These are phyloP conservation scores for Byssoonygena ceratinophila DNA, from an alignment of 2,329 filamentous ascomycete species.

Conservation along the genomic window DNA sequence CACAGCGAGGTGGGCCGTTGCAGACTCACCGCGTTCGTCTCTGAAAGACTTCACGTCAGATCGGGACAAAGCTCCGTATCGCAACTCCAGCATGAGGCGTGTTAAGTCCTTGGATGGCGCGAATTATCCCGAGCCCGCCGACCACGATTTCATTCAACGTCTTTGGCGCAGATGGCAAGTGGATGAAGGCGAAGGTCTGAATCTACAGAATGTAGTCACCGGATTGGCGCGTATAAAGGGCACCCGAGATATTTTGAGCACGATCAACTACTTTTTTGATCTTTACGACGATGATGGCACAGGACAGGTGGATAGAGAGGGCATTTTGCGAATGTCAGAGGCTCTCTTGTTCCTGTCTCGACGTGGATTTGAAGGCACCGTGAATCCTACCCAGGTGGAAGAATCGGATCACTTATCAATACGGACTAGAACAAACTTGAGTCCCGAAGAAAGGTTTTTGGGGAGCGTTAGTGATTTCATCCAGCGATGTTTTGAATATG, in stretches of 20 bases:
- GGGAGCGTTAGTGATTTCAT: conserved; percentile 94
- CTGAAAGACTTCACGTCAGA: conserved; percentile 40
- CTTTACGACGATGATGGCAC: conserved; percentile 89
- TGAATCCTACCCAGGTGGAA: conserved; percentile 52
- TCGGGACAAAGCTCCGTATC: conserved; percentile 49
- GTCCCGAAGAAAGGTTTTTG: conserved; percentile 74
- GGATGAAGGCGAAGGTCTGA: conserved; percentile 64
- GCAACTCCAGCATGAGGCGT: conserved; percentile 48
- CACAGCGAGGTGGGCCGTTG: conserved; percentile 85
- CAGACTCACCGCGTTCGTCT: conserved; percentile 63
- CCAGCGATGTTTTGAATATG: conserved; percentile 91
- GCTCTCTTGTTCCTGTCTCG: conserved; percentile 85
- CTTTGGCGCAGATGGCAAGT: conserved; percentile 83
- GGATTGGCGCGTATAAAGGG: conserved; percentile 88
- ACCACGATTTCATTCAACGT: conserved; percentile 87
- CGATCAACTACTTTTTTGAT: conserved; percentile 95
- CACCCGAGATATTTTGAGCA: conserved; percentile 90
- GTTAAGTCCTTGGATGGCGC: conserved; percentile 47
- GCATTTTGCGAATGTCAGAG: conserved; percentile 89
- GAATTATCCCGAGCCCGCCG: conserved; percentile 57
- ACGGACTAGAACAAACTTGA: conserved; percentile 40
- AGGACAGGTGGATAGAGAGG: conserved; percentile 86
- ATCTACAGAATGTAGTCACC: conserved; percentile 80
- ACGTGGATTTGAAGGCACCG: conserved; percentile 66
- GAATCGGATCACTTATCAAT: conserved; percentile 38